Percentiles rank a stretch among this genome's conserved stretches.
phyloP scores from a whole-genome alignment of 2,329 filamentous ascomycete species.

The Hypoxylon sp. region DNA sequence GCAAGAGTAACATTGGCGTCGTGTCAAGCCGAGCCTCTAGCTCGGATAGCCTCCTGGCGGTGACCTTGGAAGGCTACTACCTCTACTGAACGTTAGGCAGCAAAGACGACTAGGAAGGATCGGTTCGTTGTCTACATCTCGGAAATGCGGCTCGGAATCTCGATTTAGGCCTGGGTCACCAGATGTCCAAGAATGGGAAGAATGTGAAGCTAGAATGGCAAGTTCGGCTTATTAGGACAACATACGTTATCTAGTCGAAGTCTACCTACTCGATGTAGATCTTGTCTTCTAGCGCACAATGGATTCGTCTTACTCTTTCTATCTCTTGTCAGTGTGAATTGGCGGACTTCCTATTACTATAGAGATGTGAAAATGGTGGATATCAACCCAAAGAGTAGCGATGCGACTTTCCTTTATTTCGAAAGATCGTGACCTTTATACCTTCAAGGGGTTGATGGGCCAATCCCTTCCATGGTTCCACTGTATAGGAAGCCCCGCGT shows the following conservation, averaged over 20 bases:
- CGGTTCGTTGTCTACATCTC: neutral
- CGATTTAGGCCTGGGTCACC: neutral
- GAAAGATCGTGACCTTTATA: neutral
- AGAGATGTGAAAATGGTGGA: neutral
- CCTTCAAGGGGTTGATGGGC: neutral
- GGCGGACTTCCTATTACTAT: neutral
- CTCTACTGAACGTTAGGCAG: conserved; percentile 22
- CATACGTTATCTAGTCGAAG: neutral
- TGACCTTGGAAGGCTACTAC: neutral
- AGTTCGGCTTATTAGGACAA: neutral
- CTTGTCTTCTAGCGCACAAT: neutral
- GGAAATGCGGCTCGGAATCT: neutral
- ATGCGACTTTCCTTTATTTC: neutral
- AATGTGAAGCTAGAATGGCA: neutral
- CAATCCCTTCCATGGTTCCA: neutral
- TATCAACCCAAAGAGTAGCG: neutral
- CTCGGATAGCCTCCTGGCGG: neutral
- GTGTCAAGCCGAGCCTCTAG: conserved; percentile 13
- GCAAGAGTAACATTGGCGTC: conserved; percentile 8
- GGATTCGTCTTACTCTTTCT: neutral
- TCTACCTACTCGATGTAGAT: neutral
- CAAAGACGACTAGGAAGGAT: conserved; percentile 9
- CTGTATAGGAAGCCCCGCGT: neutral
- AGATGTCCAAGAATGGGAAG: neutral
- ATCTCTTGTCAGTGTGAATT: neutral